Percentiles rank a stretch among this genome's conserved stretches.
phyloP scores from a whole-genome alignment of 371 early-diverging fungal genomes.

The Capillidium heterosporum region DNA sequence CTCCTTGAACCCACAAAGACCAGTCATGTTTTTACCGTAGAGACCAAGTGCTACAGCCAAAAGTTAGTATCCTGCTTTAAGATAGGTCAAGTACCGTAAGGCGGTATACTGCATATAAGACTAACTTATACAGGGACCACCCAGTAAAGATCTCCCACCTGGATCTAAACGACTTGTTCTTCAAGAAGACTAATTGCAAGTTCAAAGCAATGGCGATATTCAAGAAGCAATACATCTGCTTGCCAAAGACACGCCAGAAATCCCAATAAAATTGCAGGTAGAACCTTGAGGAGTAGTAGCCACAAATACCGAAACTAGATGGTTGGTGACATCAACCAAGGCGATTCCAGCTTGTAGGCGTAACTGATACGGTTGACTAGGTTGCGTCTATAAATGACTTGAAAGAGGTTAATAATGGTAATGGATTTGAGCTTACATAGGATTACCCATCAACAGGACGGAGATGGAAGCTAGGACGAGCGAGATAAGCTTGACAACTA shows the following conservation, averaged over 20 bases:
- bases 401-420: too few species aligned
- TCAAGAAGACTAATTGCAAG: neutral
- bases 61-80: neutral
- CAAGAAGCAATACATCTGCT: neutral
- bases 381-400: neutral
- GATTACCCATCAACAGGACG: too few species aligned
- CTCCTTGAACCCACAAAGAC: neutral
- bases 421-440: too few species aligned
- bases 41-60: neutral
- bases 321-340: neutral
- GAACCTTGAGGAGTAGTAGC: neutral
- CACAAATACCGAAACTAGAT: neutral
- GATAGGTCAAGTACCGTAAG: neutral
- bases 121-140: neutral
- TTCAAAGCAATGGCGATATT: conserved; percentile 1
- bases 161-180: neutral
- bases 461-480: too few species aligned
- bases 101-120: neutral
- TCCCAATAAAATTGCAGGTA: neutral
- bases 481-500: too few species aligned
- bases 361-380: neutral
- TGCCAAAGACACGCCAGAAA: neutral
- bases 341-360: neutral
- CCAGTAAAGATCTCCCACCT: conserved; percentile 3
- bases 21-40: neutral